These are phyloP conservation scores for Trichodelitschia bisporula DNA, from an alignment of 495 filamentous ascomycete species.

Conservation along the genomic window DNA sequence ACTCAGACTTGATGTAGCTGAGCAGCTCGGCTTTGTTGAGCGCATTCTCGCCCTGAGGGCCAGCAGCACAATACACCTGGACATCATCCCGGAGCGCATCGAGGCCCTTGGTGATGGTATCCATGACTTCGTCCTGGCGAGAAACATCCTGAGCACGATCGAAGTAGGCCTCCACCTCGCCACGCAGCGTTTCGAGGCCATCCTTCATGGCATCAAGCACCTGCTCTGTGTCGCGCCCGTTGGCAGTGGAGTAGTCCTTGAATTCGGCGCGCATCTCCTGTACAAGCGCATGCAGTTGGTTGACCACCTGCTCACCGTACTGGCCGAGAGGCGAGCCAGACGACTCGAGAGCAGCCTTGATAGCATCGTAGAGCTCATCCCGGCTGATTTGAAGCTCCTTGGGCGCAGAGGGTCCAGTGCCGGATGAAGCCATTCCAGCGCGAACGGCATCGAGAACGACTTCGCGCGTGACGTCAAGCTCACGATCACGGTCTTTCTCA, in stretches of 20 bases:
- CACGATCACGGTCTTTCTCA: slow-evolving; percentile 9
- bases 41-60: slow-evolving; percentile 14
- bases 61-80: slow-evolving; percentile 30
- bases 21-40: slow-evolving; percentile 30
- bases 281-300: slow-evolving; percentile 48
- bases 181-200: slow-evolving; percentile 54
- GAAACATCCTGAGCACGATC: slow-evolving; percentile 38
- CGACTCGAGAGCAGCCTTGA: slow-evolving; percentile 33
- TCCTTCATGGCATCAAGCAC: slow-evolving; percentile 68
- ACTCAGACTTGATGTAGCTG: slow-evolving; percentile 50
- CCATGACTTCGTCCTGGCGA: slow-evolving; percentile 53
- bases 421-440: slow-evolving; percentile 25
- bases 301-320: slow-evolving; percentile 40
- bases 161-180: slow-evolving; percentile 59
- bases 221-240: slow-evolving; percentile 54
- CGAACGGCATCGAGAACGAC: slow-evolving; percentile 30
- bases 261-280: slow-evolving; percentile 46
- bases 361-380: slow-evolving; percentile 41
- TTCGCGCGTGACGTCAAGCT: slow-evolving; percentile 21
- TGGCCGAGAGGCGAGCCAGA: slow-evolving; percentile 21
- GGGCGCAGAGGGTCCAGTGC: slow-evolving; percentile 19
- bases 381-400: slow-evolving; percentile 35
- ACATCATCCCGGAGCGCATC: slow-evolving; percentile 50
- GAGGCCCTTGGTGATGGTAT: slow-evolving; percentile 45
- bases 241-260: slow-evolving; percentile 47